Evolutionary conservation across 805 yeast genomes (phyloP).

Genomic region (Candida vartiovaarae): DNA sequence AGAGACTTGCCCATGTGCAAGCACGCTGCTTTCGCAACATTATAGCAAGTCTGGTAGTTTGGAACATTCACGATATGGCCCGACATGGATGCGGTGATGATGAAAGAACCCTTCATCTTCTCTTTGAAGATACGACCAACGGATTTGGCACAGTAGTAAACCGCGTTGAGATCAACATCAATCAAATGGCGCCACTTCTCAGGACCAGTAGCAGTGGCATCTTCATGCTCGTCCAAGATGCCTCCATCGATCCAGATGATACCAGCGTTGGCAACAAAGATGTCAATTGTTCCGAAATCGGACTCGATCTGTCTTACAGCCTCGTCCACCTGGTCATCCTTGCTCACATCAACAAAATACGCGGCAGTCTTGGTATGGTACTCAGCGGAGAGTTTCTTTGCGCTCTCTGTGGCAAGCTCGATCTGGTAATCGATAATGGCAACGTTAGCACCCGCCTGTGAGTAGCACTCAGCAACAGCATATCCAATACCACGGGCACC

Average conservation of each 20-base stretch:
- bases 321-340: slow-evolving; percentile 20
- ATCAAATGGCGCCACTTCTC: slow-evolving; percentile 67
- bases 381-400: slow-evolving; percentile 43
- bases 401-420: slow-evolving; percentile 46
- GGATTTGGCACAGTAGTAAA: slow-evolving; percentile 70
- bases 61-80: slow-evolving; percentile 85
- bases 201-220: slow-evolving; percentile 16
- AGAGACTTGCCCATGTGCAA: slow-evolving; percentile 16
- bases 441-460: slow-evolving; percentile 84
- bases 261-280: slow-evolving; percentile 88
- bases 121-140: slow-evolving; percentile 66
- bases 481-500: slow-evolving; percentile 78
- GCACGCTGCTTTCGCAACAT: slow-evolving; percentile 28
- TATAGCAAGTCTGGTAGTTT: slow-evolving; percentile 79
- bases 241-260: slow-evolving; percentile 73
- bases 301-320: slow-evolving; percentile 32
- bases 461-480: slow-evolving; percentile 75
- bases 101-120: slow-evolving; percentile 70
- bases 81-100: slow-evolving; percentile 85
- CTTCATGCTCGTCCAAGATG: slow-evolving; percentile 32
- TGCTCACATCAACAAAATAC: slow-evolving; percentile 27
- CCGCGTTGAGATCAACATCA: slow-evolving; percentile 72
- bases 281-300: slow-evolving; percentile 72
- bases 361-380: slow-evolving; percentile 61
- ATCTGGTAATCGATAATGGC: slow-evolving; percentile 33